Evolutionary conservation across 176 grass and related monocot genomes (phyloP).

Genomic region (Cocos nucifera): DNA sequence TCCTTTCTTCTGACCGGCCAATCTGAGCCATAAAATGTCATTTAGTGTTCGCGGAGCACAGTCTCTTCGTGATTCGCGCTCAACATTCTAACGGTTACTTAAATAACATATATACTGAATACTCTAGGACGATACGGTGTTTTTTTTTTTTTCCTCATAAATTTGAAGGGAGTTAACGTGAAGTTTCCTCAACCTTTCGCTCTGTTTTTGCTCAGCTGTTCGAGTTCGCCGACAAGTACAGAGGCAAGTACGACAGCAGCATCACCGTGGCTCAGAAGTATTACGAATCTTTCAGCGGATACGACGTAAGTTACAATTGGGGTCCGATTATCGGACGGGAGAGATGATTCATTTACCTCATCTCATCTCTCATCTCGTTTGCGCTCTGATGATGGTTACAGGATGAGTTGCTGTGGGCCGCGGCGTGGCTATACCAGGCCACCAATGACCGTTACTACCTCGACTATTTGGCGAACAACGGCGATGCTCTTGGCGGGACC

Average conservation of each 20-base stretch:
- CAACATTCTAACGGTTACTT: too few species aligned
- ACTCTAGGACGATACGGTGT: too few species aligned
- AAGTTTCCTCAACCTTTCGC: too few species aligned
- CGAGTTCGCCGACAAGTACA: conserved; percentile 75
- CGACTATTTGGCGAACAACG: conserved; percentile 66
- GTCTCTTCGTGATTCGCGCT: too few species aligned
- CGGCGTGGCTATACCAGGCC: conserved; percentile 69
- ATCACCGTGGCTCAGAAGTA: conserved; percentile 45
- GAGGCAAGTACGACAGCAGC: conserved; percentile 77
- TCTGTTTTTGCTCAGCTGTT: conserved; percentile 37
- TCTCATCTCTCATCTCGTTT: too few species aligned
- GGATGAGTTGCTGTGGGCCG: conserved; percentile 89
- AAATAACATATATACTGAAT: too few species aligned
- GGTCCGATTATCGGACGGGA: background rate
- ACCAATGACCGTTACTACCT: conserved; percentile 46
- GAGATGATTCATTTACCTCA: background rate
- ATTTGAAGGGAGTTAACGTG: background rate
- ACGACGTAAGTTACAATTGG: conserved; percentile 27
- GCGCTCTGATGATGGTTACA: background rate
- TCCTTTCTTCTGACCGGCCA: too few species aligned
- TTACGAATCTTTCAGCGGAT: conserved; percentile 63
- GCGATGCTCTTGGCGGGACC: conserved; percentile 61
- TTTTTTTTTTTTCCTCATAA: background rate
- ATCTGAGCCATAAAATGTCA: too few species aligned
- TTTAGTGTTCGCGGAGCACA: too few species aligned